Evolutionary conservation across 495 filamentous ascomycete species (phyloP).

Genomic region (Penicillium simplicissimum): DNA sequence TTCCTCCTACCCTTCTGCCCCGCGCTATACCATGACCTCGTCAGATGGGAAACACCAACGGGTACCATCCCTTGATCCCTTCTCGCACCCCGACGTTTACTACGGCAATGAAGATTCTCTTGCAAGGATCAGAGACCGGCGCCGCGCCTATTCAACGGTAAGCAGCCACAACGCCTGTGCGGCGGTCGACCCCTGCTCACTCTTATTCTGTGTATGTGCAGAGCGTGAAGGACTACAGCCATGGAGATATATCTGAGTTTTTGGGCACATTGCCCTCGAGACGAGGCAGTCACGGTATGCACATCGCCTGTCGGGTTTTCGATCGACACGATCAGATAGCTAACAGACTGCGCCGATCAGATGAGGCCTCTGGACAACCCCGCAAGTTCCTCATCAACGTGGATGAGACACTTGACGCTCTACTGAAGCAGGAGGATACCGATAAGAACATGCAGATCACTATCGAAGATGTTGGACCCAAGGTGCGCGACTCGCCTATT

Average conservation of each 20-base stretch:
- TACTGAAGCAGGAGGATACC: conserved; percentile 82
- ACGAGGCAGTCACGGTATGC: conserved; percentile 52
- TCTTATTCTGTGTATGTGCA: conserved; percentile 14
- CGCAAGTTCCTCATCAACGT: conserved; percentile 79
- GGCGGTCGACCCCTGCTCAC: conserved; percentile 19
- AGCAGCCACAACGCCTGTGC: conserved; percentile 29
- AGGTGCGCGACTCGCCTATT: conserved; percentile 53
- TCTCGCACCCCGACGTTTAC: conserved; percentile 50
- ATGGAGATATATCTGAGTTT: conserved; percentile 38
- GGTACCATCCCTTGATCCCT: conserved; percentile 45
- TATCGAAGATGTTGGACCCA: conserved; percentile 91
- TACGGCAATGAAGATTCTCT: conserved; percentile 47
- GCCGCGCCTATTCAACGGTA: conserved; percentile 52
- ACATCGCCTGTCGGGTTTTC: not conserved
- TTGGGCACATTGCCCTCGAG: conserved; percentile 38
- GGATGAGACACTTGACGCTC: conserved; percentile 66
- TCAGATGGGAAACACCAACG: conserved; percentile 33
- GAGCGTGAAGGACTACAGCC: conserved; percentile 41
- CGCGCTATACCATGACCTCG: conserved; percentile 36
- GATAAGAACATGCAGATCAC: conserved; percentile 94
- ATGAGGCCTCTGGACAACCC: conserved; percentile 50
- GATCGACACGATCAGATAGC: not conserved
- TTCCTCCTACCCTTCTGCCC: conserved; percentile 3
- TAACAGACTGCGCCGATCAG: conserved; percentile 32
- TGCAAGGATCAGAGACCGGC: conserved; percentile 36